Evolutionary conservation across 2,329 filamentous ascomycete species (phyloP), one percentile per base, ranked within the genome.

Genomic region (Rugonectria rugulosa): DNA sequence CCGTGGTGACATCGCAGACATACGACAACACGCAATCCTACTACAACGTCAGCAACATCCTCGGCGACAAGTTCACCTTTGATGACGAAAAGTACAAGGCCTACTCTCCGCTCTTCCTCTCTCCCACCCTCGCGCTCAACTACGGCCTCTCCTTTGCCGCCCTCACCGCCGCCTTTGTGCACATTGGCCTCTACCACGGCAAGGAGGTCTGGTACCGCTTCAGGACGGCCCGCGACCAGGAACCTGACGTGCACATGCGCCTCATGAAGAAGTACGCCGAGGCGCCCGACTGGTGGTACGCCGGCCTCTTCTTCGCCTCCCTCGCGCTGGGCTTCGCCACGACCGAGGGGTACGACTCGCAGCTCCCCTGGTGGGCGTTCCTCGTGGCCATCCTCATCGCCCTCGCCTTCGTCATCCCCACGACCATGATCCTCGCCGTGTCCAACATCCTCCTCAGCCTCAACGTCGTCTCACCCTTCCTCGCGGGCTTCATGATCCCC

Each of bases 21-120:
- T 86, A 81, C 58, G 83, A 86, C 69, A 86, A 86, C 53, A 84
- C 78, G 0, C 81, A 81, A 15, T 62, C 66, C 1, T 50, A 69
- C 2, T 86, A 86, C 61, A 77, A 81, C 26, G 80, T 83, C 8
- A 73, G 70, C 24, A 76, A 75, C 5, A 83, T 86, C 17, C 75
- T 86, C 8, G 77, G 76, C 15, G 60, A 73, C 2, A 72, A 75
- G 36, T 75, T 76, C 49, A 79, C 75, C 0, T 78, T 86, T 14
- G 75, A 85, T 58, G 65, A 77, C 10, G 69, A 74, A 3, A 79
- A 78, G 9, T 86, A 85, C 63, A 74, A 75, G 36, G 66, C 65
- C 1, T 86, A 83, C 24, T 84, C 81, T 6, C 80, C 83, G 0
- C 72, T 85, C 37, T 85, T 84, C 48, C 68, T 85, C 1, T 74